Conservation (phyloP, 495 filamentous ascomycete species). For the Bombardia bombarda region DNA sequence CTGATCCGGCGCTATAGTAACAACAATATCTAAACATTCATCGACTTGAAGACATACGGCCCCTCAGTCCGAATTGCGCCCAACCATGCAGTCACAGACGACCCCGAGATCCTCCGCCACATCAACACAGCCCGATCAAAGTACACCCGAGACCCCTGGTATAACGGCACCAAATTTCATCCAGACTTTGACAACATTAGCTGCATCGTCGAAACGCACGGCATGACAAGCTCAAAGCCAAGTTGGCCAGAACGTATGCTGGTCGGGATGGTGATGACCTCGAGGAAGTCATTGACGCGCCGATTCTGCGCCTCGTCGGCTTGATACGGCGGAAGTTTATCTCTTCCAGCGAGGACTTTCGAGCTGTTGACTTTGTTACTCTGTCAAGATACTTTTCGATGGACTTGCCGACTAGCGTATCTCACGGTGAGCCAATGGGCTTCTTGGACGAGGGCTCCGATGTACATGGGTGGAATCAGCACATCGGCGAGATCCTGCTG, state of each 20-base stretch:
- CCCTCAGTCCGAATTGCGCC: slow-evolving; percentile 43
- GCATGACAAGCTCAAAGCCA: slow-evolving; percentile 34
- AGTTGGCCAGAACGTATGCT: slow-evolving; percentile 34
- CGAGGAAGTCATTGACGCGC: slow-evolving; percentile 37
- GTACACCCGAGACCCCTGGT: slow-evolving; percentile 28
- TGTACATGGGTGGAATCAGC: slow-evolving; percentile 38
- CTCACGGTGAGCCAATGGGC: slow-evolving; percentile 46
- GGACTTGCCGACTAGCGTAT: slow-evolving; percentile 39
- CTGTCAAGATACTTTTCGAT: slow-evolving; percentile 42
- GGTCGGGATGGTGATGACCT: slow-evolving; percentile 41
- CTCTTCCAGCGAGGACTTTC: background rate
- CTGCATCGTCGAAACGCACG: slow-evolving; percentile 26
- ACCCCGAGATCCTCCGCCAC: slow-evolving; percentile 27
- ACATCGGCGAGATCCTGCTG: slow-evolving; percentile 25
- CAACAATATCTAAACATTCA: no score
- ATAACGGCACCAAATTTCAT: slow-evolving; percentile 19
- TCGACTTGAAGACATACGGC: slow-evolving; percentile 12
- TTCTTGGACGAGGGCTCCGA: slow-evolving; percentile 39
- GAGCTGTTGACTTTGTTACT: slow-evolving; percentile 34
- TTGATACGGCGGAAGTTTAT: slow-evolving; percentile 28
- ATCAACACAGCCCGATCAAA: slow-evolving; percentile 25
- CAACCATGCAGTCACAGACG: slow-evolving; percentile 34
- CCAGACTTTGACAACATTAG: slow-evolving; percentile 33
- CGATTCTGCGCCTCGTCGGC: slow-evolving; percentile 30
- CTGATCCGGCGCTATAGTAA: no score